Base-by-base conservation (phyloP, 345 rosid genomes). In the Isatis tinctoria region DNA sequence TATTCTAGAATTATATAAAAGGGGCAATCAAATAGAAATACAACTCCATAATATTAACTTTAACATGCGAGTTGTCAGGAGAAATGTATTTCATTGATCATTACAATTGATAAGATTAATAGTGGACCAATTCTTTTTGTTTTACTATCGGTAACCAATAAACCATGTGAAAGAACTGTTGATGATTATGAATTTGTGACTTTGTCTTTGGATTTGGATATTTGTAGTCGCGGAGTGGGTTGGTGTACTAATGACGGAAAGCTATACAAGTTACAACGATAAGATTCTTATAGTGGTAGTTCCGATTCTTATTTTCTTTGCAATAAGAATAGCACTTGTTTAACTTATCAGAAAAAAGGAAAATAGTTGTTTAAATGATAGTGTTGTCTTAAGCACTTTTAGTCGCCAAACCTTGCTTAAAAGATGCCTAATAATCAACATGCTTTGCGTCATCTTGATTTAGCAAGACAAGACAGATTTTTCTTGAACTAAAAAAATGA, bases 161-260 rank as follows among this genome's bases (percentile, higher is more conserved):
- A 65, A 61, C 11, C 18, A 72, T 61, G 41, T 27, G 36, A 27
- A 16, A 60, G 9, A 64, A 53, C 3, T 11, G 30, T 56, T 44
- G 33, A 39, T 6, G 57, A 73, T 64, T 41, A 17, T 16, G n/a
- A n/a, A 33, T 45, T 48, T 26, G 58, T 13, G 58, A 58, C 22
- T 45, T 61, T 27, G 1, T 49, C 40, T 63, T 62, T 39, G 22
- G 40, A 65, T 74, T 53, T 40, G 62, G 17, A 52, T 72, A 52
- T 53, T 33, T 74, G 44, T 65, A 57, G 39, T 57, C 41, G 45
- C 9, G 22, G 40, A 56, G 72, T 74, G 78, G 72, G 72, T 57
- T 57, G 72, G 60, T 65, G 60, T n/a, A 35, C 14, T 12, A 65
- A 57, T 74, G 60, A 65, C 72, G 72, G 65, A 73, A 73, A 73